Base-by-base conservation (phyloP, 1,284 basidiomycete species). In the Melampsora americana region DNA sequence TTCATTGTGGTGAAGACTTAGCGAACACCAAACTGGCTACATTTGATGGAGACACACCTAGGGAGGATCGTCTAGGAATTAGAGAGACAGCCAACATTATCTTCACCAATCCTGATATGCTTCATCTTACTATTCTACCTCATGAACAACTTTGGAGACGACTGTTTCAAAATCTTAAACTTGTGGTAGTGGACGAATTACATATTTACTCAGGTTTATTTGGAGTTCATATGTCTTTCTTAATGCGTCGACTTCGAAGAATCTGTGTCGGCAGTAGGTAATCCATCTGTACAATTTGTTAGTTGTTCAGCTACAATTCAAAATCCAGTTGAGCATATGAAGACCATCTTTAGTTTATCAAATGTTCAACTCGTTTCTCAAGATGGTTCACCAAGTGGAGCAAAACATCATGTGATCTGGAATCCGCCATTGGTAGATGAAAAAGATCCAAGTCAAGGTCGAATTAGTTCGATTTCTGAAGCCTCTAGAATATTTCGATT, bases 241-340 rank as follows among this genome's bases (percentile, higher is more conserved):
- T 93, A 60, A 85, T 92, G 82, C 85, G 92, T 60, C 86, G 92
- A 18, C 86, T 95, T 46, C 86, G 92, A 28, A 85, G 93, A 69
- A 86, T 95, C 32, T 93, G 92, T 81, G 87, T n/a, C 87, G 32
- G 93, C 93, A 0, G 85, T 95, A 46, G 93, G 93, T 71, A 95
- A 92, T 80, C 82, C 83, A 42, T 83, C 84, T 0, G 83, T 88
- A 4, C 86, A 85, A 35, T 94, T 93, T 80, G 87, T 95, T 4
- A 93, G 92, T 35, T 95, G 93, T 82, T 93, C 91, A 79, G 93
- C 93, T 26, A 95, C 93, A 0, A 91, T 95, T 56, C 86, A 88
- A 9, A 90, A 92, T 79, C 92, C 93, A 0, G 77, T 80, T 78
- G 77, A 86, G 77, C 90, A 93, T 79, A 93, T 93, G 91, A 84